These are phyloP conservation scores for Uncinocarpus reesii DNA, from an alignment of 2,329 filamentous ascomycete genomes.

Conservation along the genomic window DNA sequence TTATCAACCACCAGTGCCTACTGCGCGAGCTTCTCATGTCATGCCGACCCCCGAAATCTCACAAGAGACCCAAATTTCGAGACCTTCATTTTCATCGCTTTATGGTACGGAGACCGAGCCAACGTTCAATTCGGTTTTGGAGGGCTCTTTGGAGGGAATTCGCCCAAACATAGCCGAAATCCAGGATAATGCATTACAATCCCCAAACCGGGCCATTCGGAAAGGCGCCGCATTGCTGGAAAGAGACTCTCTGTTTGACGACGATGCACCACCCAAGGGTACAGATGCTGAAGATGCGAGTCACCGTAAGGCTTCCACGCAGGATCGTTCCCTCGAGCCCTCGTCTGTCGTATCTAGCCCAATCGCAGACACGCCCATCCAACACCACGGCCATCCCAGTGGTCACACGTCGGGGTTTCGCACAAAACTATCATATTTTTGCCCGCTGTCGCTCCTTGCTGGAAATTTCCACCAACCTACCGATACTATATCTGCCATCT, in stretches of 20 bases:
- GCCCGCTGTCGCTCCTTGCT: constrained; percentile 34
- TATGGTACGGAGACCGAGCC: constrained; percentile 1
- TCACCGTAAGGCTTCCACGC: background rate
- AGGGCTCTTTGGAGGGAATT: background rate
- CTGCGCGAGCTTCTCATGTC: background rate
- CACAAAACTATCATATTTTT: constrained; percentile 36
- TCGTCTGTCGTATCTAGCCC: background rate
- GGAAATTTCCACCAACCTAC: constrained; percentile 33
- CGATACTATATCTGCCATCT: constrained; percentile 36
- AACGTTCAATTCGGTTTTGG: background rate
- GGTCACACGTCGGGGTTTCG: constrained; percentile 29
- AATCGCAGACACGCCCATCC: constrained; percentile 5
- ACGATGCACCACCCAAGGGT: background rate
- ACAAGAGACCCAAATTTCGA: constrained; percentile 1
- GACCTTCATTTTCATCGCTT: background rate
- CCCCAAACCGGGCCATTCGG: background rate
- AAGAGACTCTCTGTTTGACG: background rate
- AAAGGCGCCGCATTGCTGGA: too few species aligned
- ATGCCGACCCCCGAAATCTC: constrained; percentile 9
- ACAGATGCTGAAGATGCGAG: background rate
- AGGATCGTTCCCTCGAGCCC: background rate
- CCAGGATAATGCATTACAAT: background rate
- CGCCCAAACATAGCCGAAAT: background rate
- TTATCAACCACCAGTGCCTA: background rate
- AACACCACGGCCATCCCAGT: constrained; percentile 17